Base-by-base conservation (phyloP, 2,329 filamentous ascomycete species). In the Colletotrichum tamarilloi region DNA sequence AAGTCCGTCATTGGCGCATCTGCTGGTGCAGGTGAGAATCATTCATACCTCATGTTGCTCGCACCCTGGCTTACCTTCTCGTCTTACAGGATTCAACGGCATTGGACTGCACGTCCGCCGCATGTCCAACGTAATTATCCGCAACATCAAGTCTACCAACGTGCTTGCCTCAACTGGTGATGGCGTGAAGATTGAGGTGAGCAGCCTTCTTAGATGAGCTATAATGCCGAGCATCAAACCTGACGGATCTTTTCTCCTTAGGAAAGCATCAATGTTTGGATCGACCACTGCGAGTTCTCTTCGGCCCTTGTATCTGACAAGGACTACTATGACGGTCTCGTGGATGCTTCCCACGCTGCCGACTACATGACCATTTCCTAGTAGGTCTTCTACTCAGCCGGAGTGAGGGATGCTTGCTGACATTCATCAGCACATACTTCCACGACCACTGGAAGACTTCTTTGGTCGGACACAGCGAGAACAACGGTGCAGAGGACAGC, bases 391-490 rank as follows among this genome's bases (percentile, higher is more conserved):
- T 4, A 57, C 26, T 3, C 14, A 16, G 19, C 4, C 12, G 4
- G 4, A 9, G 7, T 1, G 11, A 2, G 9, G 24, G 0, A 6
- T 32, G n/a, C 5, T 5, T 5, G 19, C 58, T 74, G 11, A 75
- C 59, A 8, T n/a, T 24, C 4, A 9, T 7, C 57, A 76, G 82
- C 77, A 83, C 78, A 26, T 83, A 83, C 56, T 81, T 87, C 71
- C 83, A 85, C 67, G 72, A 80, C 70, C 89, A 91, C 86, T 92
- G 85, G 84, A 92, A 92, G 81, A 88, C 85, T n/a, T 88, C 87
- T 0, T 84, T 92, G 16, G 83, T 92, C 65, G 90, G 89, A 6
- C 90, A 92, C 84, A 89, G 86, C 7, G 88, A 92, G 82, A 86
- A 78, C 80, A 92, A 92, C 80, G 82, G 77, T 6, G 83, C 79